A percentile compares a stretch with the other conserved stretches of the same genome.
Evolutionary conservation across 768 basidiomycete genomes (phyloP).

Genomic region (Leucosporidium yakuticum): DNA sequence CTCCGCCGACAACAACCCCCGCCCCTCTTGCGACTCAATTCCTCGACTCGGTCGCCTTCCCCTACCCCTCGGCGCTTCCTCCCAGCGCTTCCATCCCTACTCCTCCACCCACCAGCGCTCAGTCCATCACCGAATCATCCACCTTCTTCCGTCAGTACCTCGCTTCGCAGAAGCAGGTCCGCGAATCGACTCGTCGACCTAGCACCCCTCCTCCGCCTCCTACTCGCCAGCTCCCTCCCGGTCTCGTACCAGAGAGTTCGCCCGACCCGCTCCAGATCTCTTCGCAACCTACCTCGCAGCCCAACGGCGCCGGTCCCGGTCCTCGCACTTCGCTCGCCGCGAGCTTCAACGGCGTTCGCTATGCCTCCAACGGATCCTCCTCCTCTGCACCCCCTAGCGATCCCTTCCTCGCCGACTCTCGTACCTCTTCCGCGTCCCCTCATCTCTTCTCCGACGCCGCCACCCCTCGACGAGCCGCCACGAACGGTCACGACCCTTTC

Average conservation of each 20-base stretch:
- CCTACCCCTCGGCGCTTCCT: conserved; percentile 46
- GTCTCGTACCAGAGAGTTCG: neutral
- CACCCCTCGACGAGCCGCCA: no score
- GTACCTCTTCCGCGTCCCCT: no score
- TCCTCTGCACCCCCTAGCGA: no score
- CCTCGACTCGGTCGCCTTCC: conserved; percentile 43
- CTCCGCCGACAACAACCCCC: neutral
- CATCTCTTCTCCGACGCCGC: no score
- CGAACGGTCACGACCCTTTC: no score
- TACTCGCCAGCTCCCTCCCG: neutral
- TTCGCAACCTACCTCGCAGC: neutral
- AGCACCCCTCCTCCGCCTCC: neutral
- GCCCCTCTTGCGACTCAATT: neutral
- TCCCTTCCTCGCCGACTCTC: no score
- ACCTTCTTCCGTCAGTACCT: neutral
- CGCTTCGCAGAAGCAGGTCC: neutral
- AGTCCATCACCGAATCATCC: neutral
- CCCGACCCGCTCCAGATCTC: conserved; percentile 17
- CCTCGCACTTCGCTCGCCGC: no score
- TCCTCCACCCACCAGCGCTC: neutral
- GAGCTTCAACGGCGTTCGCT: no score
- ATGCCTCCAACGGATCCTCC: no score
- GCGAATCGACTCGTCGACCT: neutral
- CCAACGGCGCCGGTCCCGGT: no score
- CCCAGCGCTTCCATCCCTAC: conserved; percentile 47